Evolutionary conservation across 208 protist species (phyloP).

Genomic region (Histomonas meleagridis): DNA sequence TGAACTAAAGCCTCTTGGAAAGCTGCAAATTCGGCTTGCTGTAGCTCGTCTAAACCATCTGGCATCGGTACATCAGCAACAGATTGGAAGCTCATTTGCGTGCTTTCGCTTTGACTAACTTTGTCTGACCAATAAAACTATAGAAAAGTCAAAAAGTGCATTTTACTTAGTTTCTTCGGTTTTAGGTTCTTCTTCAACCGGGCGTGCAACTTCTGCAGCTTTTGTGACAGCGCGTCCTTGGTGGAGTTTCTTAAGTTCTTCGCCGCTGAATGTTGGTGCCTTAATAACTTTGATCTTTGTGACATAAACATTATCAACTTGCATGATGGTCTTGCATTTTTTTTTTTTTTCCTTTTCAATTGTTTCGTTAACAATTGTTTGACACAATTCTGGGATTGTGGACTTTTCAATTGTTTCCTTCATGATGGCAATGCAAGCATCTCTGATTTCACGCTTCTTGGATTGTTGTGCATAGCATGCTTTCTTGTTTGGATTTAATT

Average conservation of each 20-base stretch:
- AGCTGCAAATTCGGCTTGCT: neutral
- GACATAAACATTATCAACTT: neutral
- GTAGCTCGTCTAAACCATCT: neutral
- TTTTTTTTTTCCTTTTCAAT: neutral
- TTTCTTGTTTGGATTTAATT: conserved; percentile 74
- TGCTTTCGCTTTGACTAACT: no score
- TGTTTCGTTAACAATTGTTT: neutral
- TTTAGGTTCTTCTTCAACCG: no score
- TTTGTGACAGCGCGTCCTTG: no score
- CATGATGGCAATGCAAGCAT: neutral
- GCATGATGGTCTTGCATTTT: neutral
- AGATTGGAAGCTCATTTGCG: neutral
- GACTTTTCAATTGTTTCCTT: neutral
- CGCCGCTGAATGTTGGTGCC: neutral
- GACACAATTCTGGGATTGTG: neutral
- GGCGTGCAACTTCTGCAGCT: no score
- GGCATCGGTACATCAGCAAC: neutral
- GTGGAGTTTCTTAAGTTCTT: neutral
- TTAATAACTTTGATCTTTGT: conserved; percentile 34
- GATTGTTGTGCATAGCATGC: conserved; percentile 82
- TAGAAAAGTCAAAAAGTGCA: no score
- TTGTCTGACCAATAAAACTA: no score
- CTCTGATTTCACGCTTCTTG: neutral
- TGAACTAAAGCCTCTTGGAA: neutral
- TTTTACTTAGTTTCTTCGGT: no score